Base-by-base conservation (phyloP, 1,284 basidiomycete species). In the Cutaneotrichosporon mucoides region DNA sequence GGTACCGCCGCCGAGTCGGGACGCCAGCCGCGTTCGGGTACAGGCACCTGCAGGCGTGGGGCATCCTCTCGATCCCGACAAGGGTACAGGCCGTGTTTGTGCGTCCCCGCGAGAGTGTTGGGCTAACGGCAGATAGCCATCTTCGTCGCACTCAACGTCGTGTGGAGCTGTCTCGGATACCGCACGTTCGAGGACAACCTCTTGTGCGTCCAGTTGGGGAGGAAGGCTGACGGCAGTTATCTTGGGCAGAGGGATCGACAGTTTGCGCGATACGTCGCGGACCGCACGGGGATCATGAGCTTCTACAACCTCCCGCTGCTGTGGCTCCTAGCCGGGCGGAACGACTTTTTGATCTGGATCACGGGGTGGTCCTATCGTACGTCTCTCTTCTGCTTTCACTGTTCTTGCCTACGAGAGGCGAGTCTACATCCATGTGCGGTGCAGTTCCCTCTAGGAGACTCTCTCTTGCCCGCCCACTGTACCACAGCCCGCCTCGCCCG, bases 161-260 rank as follows among this genome's bases (percentile, higher is more conserved):
- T 70, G 24, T 68, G 79, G 74, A 34, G 76, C 69, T 61, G 77
- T 78, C 48, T 78, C 70, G 63, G 81, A 73, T 68, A 84, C 72
- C 51, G 89, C 77, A 48, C 85, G 84, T 72, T 85, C 79, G 37
- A 63, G 3, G 62, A 68, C 9, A 68, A 68, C 55, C 52, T 66
- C 4, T 64, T 59, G 50, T 68, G 59, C 50, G 44, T 24, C 44
- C 15, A 8, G 16, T 33, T 10, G 24, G 24, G 4, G 4, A 41
- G 44, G 4, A 11, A 33, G 9, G 16, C 44, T 45, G 24, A 45
- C 44, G 24, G 16, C 44, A 45, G 44, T 24, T 45, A 24, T 10
- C 49, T 43, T 6, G 16, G 38, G 6, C 47, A 57, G 33, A 49
- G 37, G 5, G 46, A 55, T 33, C n/a, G 41, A 7, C 67, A 70